phyloP scores from a whole-genome alignment of 2,329 filamentous ascomycete species.

The Monosporascus sp. region DNA sequence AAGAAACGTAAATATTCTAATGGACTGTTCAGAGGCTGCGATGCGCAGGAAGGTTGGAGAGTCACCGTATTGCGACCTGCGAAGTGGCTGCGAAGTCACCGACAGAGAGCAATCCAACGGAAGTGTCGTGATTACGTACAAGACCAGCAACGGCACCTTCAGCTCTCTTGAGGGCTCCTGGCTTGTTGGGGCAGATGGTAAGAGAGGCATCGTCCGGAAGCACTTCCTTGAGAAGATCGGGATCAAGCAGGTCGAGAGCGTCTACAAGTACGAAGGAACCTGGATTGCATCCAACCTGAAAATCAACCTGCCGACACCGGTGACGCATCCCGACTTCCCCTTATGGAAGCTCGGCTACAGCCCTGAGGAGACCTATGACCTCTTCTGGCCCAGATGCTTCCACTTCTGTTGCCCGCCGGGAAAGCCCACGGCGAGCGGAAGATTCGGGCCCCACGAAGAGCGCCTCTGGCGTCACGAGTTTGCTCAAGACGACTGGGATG shows the following conservation, averaged over 20 bases:
- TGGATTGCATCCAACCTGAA: conserved; percentile 45
- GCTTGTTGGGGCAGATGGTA: conserved; percentile 41
- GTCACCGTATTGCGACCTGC: conserved; percentile 14
- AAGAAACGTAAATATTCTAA: neutral
- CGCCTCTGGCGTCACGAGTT: conserved; percentile 39
- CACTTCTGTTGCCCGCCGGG: conserved; percentile 38
- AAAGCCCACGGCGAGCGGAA: conserved; percentile 36
- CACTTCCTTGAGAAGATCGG: conserved; percentile 36
- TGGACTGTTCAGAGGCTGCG: conserved; percentile 4
- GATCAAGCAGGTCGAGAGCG: conserved; percentile 29
- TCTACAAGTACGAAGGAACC: conserved; percentile 30
- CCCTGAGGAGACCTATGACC: conserved; percentile 40
- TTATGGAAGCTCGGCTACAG: conserved; percentile 41
- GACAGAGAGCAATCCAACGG: conserved; percentile 8
- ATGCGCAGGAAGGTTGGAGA: conserved; percentile 8
- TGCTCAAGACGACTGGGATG: conserved; percentile 20
- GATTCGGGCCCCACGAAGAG: conserved; percentile 35
- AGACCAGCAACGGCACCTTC: conserved; percentile 4
- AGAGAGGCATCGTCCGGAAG: conserved; percentile 40
- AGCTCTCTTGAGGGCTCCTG: conserved; percentile 10
- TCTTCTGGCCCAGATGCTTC: conserved; percentile 39
- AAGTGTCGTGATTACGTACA: conserved; percentile 9
- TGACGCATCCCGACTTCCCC: conserved; percentile 42
- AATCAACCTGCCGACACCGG: conserved; percentile 35
- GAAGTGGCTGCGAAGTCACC: conserved; percentile 13